Evolutionary conservation across 1,284 basidiomycete species (phyloP).

Genomic region (Dichomitus squalens): DNA sequence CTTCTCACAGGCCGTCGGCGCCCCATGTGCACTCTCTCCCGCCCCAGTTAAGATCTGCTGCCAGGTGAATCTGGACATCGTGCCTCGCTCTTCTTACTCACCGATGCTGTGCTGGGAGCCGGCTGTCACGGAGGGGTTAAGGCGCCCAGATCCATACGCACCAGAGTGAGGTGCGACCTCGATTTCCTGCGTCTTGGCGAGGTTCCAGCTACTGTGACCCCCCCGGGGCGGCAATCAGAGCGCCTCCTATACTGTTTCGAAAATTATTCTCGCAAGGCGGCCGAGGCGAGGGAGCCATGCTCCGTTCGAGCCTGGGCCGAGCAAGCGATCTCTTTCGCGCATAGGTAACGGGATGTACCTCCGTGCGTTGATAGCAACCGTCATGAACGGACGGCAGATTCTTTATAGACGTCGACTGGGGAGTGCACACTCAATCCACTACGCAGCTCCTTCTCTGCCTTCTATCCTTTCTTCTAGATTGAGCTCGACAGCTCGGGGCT

Average conservation of each 20-base stretch:
- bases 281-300: neutral
- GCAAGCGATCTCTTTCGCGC: conserved; percentile 10
- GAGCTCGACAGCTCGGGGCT: neutral
- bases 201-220: neutral
- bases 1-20: neutral
- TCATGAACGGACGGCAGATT: conserved; percentile 13
- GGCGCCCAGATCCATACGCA: conserved; percentile 12
- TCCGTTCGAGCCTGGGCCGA: conserved; percentile 12
- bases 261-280: neutral
- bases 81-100: neutral
- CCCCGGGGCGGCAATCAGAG: no score
- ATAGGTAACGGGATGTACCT: neutral
- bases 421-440: neutral
- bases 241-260: no score
- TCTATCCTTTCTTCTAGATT: neutral
- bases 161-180: conserved; percentile 7
- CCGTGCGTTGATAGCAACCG: conserved; percentile 20
- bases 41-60: neutral
- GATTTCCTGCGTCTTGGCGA: neutral
- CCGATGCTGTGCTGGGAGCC: conserved; percentile 15
- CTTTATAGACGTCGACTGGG: conserved; percentile 8
- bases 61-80: neutral
- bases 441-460: neutral
- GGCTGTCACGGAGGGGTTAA: conserved; percentile 20
- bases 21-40: no score